Base-by-base conservation (phyloP, 2,329 filamentous ascomycete genomes). In the Sclerotiophoma versabilis region DNA sequence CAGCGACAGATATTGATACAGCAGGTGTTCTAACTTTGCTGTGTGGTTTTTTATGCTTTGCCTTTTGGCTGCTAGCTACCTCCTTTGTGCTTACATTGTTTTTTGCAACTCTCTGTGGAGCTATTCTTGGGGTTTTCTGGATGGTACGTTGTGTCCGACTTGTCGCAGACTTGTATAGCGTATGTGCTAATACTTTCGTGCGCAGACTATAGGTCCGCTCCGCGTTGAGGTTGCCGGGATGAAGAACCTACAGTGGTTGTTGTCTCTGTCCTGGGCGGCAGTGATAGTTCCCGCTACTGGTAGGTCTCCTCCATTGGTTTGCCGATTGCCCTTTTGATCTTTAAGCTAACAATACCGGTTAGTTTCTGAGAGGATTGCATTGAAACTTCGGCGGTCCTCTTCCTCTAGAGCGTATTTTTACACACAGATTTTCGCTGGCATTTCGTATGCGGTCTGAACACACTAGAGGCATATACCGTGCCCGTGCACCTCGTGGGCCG, bases 111-210 rank as follows among this genome's bases (percentile, higher is more conserved):
- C 26, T 79, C 0, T 68, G 69, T 46, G 81, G 81, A 2, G 75
- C 75, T 5, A 75, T 79, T 7, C 63, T 80, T 23, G 81, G 81
- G 0, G 74, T 78, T 0, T 81, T 81, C 57, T 83, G 80, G 79
- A 77, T 77, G 68, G 75, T 76, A 53, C 49, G 60, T n/a, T 30
- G 15, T 19, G 29, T 14, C 19, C 8, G 8, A 14, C 12, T 25
- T 20, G 6, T 12, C n/a, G n/a, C n/a, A n/a, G n/a, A n/a, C n/a
- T n/a, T 34, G 10, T 45, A 14, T 22, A 23, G 29, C 9, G 5
- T 20, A 34, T 20, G n/a, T 22, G 22, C 22, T 34, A 14, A 26
- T n/a, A 26, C 10, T 9, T 12, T 22, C 20, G 25, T 25, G 45
- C 33, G 20, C 43, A 74, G 71, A 75, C 76, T 10, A 72, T 79